Base-by-base conservation (phyloP, 2,329 filamentous ascomycete genomes). In the Nannizzia gypsea region DNA sequence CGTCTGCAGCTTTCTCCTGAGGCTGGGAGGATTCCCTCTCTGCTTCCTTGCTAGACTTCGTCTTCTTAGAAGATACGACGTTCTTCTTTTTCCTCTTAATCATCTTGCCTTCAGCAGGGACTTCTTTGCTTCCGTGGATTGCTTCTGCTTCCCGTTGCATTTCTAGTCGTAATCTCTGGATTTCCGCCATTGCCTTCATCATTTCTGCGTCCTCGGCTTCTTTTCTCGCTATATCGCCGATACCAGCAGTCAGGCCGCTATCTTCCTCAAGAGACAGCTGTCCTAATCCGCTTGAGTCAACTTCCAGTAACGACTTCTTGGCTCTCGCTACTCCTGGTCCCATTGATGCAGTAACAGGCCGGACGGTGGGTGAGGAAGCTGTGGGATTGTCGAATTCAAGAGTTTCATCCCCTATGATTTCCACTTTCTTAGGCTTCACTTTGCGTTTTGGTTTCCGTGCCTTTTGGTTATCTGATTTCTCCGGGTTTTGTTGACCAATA, bases 201-300 rank as follows among this genome's bases (percentile, higher is more conserved):
- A 96, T 95, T 73, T 96, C 91, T 1, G 83, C 84, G 62, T 96
- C 90, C 68, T 95, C 90, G 15, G 82, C 83, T 69, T 86, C 82
- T 64, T 86, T 82, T 58, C 80, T 79, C 67, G 90, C 87, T 57
- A 83, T 79, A 60, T 88, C 83, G 55, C 81, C 76, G 54, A 72
- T 67, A 59, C 17, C 61, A 59, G 61, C 57, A 48, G 57, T 56
- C 20, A 60, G 50, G 8, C 69, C 69, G 15, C 67, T 65, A 56
- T 73, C 76, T 34, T 79, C 83, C 56, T 86, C 83, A 0, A 96
- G 80, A 50, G 82, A 87, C 48, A 96, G 81, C 1, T 83, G 77
- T 1, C 84, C 83, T 2, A 99, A 83, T 46, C 85, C 87, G 64
- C 88, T 92, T 38, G 90, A 95, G 73, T 96, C 90, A 0, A 97